Evolutionary conservation across 1,284 basidiomycete species (phyloP), one percentile per base, ranked within the genome.

Genomic region (Pseudozyma thailandica): DNA sequence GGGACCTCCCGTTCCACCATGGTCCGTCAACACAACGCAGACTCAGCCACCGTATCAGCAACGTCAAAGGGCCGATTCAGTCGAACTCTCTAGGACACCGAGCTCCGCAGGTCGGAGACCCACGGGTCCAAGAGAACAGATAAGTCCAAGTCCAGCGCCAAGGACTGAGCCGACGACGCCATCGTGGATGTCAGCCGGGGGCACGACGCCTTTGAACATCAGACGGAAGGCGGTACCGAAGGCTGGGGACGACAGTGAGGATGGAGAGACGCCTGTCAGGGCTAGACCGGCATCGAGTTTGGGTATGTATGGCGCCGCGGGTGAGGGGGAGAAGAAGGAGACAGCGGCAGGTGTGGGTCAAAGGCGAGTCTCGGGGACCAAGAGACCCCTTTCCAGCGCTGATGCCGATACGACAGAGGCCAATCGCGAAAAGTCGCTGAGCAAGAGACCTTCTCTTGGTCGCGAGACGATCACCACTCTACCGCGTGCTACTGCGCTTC

Each of bases 41-140:
- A 3, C 49, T 7, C 62, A 54, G 18, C 33, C 59, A 5, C 48
- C 59, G 8, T 62, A 58, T 26, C 65, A 69, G 41, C 65, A 62
- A 50, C 65, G 59, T 12, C 59, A 69, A 27, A 45, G 59, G 46
- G 54, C 54, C 9, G 66, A 49, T 4, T 65, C 68, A 16, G 61
- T 61, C 21, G 68, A 71, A 21, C 61, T 65, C 35, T 52, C 35
- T 23, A 35, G 68, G 61, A 65, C 68, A 38, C 61, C 68, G 62
- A 65, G 68, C 68, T 71, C 68, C 61, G 53, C 56, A 20, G 58
- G 61, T 48, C 60, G 68, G 54, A 60, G 51, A 49, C 61, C 68
- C 6, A 65, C 61, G 61, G 61, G 62, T 71, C 68, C 68, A 30
- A 60, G 62, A 51, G 50, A 48, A 33, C 61, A 45, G 43, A 65